Evolutionary conservation across 495 filamentous ascomycete species (phyloP), one percentile per base, ranked within the genome.

Genomic region (Hypoxylon fragiforme): DNA sequence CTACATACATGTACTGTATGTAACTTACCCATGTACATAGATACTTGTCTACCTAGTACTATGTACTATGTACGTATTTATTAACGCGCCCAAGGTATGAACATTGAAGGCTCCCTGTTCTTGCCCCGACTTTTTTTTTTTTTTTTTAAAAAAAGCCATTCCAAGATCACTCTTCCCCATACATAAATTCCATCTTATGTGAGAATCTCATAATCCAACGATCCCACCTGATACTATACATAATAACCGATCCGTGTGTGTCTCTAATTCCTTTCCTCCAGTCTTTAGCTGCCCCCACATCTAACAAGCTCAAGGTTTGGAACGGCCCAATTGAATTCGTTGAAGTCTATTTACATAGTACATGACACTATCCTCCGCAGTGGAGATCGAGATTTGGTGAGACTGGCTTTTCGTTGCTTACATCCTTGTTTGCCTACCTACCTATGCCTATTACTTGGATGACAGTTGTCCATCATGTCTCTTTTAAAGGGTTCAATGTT

Each of bases 361-460:
- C 42, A 46, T 11, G 31, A 35, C 31, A 46, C 31, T 35, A 44
- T 47, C 50, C 50, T 61, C 51, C 50, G 21, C 46, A 55, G 57
- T 61, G 57, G 57, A 45, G 50, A 22, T 31, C 50, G 50, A 46
- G 35, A 41, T 50, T 43, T 61, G 45, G 46, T 42, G 15, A 55
- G 30, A 31, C 22, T 39, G 14, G 42, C 34, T 21, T 48, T 7
- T 28, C 37, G 12, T 12, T 34, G 31, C 31, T n/a, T 34, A 34
- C 13, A n/a, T 12, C 5, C 31, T 34, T 34, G 12, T 11, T 30
- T 30, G n/a, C n/a, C n/a, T 30, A 30, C 26, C 5, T 11, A 30
- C 26, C 11, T 30, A 5, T 11, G 11, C 11, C 26, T 11, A 30
- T 30, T n/a, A n/a, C n/a, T n/a, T n/a, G n/a, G n/a, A 30, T 30